phyloP scores from a whole-genome alignment of 106 monocot species.

The Ottelia alismoides region DNA sequence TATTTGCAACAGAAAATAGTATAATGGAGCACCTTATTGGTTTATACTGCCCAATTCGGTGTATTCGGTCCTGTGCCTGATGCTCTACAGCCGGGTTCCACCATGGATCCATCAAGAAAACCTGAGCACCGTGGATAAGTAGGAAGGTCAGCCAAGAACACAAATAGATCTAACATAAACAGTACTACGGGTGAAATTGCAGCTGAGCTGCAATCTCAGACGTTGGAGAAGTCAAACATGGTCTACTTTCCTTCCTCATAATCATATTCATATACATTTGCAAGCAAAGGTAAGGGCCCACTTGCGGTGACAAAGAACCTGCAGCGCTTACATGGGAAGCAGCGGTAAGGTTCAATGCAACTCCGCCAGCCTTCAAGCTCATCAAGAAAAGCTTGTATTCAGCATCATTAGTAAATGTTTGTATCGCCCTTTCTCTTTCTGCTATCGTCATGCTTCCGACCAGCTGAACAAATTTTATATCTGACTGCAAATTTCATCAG shows the following conservation, averaged over 20 bases:
- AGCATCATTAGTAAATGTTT: slow-evolving; percentile 45
- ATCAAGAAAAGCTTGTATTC: slow-evolving; percentile 75
- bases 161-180: not conserved
- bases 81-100: slow-evolving; percentile 95
- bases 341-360: slow-evolving; percentile 80
- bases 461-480: slow-evolving; percentile 67
- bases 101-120: slow-evolving; percentile 97
- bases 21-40: slow-evolving; percentile 88
- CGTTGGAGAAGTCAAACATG: too few relatives aligned
- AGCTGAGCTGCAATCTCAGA: too few relatives aligned
- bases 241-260: too few relatives aligned
- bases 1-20: too few relatives aligned
- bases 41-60: slow-evolving; percentile 82
- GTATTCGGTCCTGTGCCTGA: slow-evolving; percentile 90
- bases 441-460: slow-evolving; percentile 72
- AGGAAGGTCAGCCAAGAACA: too few relatives aligned
- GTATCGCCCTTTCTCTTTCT: slow-evolving; percentile 82
- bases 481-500: slow-evolving; percentile 49
- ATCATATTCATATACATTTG: too few relatives aligned
- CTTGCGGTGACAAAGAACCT: too few relatives aligned
- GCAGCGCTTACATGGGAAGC: slow-evolving; percentile 64
- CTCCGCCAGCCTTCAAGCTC: slow-evolving; percentile 92
- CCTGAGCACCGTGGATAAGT: slow-evolving; percentile 26
- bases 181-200: too few relatives aligned
- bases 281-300: too few relatives aligned